A percentile compares a stretch with the other conserved stretches of the same genome.
phyloP scores from a whole-genome alignment of 148 eudicot species.

The Cornus controversa region DNA sequence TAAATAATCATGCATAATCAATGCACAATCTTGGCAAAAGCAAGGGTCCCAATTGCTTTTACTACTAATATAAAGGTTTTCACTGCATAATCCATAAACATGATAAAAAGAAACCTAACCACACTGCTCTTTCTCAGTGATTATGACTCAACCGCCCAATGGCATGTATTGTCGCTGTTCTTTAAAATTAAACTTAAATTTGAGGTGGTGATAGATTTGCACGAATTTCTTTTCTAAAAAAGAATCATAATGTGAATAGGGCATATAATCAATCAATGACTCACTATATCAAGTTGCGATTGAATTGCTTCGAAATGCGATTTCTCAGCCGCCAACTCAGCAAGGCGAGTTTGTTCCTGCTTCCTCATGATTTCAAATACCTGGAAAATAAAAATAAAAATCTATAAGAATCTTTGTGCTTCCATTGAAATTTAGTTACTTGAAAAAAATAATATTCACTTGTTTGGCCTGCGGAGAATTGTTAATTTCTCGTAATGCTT shows the following conservation, averaged over 20 bases:
- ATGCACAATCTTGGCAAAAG: not conserved
- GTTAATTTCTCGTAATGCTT: slow-evolving; percentile 72
- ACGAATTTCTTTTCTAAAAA: too few relatives aligned
- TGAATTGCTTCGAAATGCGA: slow-evolving; percentile 53
- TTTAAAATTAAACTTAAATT: too few relatives aligned
- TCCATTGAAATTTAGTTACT: not conserved
- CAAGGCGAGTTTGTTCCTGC: slow-evolving; percentile 77
- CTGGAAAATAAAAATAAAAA: slow-evolving; percentile 28
- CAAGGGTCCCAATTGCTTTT: not conserved
- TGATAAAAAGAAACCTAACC: not conserved
- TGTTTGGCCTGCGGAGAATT: slow-evolving; percentile 59
- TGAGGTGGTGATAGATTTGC: too few relatives aligned
- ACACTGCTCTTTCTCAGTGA: not conserved
- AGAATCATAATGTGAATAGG: not conserved
- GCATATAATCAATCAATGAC: slow-evolving; percentile 12
- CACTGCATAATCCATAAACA: not conserved
- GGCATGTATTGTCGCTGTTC: too few relatives aligned
- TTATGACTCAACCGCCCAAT: not conserved
- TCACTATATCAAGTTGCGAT: slow-evolving; percentile 59
- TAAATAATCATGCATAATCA: not conserved
- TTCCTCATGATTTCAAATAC: slow-evolving; percentile 75
- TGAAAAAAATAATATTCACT: slow-evolving; percentile 23
- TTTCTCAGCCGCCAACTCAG: slow-evolving; percentile 78
- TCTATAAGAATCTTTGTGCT: not conserved
- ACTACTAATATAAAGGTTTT: too few relatives aligned